phyloP scores from a whole-genome alignment of 345 rosid genomes.

The Rhizophora apiculata region DNA sequence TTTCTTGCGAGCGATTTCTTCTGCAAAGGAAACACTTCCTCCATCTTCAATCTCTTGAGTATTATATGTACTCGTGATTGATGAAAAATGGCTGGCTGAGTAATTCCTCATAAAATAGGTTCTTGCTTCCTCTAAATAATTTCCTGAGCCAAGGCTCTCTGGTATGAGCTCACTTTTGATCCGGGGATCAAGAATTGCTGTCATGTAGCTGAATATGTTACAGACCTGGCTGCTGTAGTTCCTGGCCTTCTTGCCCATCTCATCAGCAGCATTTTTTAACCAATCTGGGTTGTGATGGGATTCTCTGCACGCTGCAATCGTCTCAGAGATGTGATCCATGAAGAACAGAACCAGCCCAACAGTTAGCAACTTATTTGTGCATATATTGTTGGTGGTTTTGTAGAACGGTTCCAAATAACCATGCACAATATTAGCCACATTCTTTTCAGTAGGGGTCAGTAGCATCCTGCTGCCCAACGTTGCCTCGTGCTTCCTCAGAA shows the following conservation, averaged over 20 bases:
- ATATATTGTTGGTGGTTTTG: slow-evolving; percentile 74
- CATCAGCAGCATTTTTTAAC: slow-evolving; percentile 79
- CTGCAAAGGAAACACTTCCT: slow-evolving; percentile 78
- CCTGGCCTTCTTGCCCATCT: slow-evolving; percentile 78
- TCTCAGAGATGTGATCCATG: slow-evolving; percentile 94
- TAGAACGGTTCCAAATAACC: slow-evolving; percentile 78
- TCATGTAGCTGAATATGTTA: slow-evolving; percentile 78
- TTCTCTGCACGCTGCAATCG: slow-evolving; percentile 60
- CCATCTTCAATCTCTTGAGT: slow-evolving; percentile 76
- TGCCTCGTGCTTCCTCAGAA: slow-evolving; percentile 67
- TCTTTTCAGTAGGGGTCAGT: slow-evolving; percentile 64
- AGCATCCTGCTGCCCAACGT: slow-evolving; percentile 47
- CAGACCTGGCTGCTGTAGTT: slow-evolving; percentile 66
- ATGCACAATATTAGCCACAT: slow-evolving; percentile 51
- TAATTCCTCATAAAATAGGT: slow-evolving; percentile 68
- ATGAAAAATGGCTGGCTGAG: slow-evolving; percentile 55
- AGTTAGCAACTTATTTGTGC: slow-evolving; percentile 65
- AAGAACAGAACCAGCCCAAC: slow-evolving; percentile 84
- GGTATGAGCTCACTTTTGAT: slow-evolving; percentile 85
- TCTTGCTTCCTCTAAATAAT: slow-evolving; percentile 84
- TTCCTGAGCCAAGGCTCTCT: slow-evolving; percentile 60
- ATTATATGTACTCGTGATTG: slow-evolving; percentile 51
- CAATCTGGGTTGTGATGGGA: slow-evolving; percentile 72
- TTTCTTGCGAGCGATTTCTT: slow-evolving; percentile 87
- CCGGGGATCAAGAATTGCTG: slow-evolving; percentile 87